A percentile compares a stretch with the other conserved stretches of the same genome.
Conservation (phyloP, 2,329 filamentous ascomycete genomes). For the Claviceps arundinis region DNA sequence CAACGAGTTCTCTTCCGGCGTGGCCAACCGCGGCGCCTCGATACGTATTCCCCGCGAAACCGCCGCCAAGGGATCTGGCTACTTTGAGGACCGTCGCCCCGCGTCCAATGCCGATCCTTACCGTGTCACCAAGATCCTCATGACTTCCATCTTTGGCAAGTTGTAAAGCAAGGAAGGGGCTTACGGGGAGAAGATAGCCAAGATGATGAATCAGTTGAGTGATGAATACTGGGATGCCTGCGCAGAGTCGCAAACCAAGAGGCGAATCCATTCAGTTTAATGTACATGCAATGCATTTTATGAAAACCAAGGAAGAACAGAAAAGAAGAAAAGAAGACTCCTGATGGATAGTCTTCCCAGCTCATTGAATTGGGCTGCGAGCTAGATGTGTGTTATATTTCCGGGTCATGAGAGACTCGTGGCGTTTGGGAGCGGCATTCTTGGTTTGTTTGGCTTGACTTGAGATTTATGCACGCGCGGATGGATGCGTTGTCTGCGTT, state of each 20-base stretch:
- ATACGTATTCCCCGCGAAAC: conserved; percentile 83
- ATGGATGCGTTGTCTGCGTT: not conserved
- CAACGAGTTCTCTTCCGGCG: conserved; percentile 84
- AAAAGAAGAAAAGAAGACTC: too few species aligned
- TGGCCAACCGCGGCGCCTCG: conserved; percentile 89
- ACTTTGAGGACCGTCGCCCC: conserved; percentile 77
- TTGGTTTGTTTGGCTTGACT: not conserved
- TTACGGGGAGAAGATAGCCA: not conserved
- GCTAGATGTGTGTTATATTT: not conserved
- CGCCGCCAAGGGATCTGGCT: conserved; percentile 80
- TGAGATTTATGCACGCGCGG: not conserved
- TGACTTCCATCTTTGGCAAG: conserved; percentile 47
- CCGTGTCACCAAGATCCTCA: conserved; percentile 67
- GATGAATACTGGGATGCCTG: too few species aligned
- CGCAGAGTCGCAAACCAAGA: not conserved
- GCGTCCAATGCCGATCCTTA: conserved; percentile 84
- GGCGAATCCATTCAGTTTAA: not conserved
- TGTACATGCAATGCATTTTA: too few species aligned
- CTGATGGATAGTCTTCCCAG: not conserved
- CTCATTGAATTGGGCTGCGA: not conserved
- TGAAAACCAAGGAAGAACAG: too few species aligned
- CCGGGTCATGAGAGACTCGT: not conserved
- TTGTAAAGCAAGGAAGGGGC: conserved; percentile 7
- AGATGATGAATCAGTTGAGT: too few species aligned
- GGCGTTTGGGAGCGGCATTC: not conserved